Percentiles rank a stretch among this genome's conserved stretches.
Conservation (phyloP, 768 basidiomycete genomes). For the Psilocybe sp. region DNA sequence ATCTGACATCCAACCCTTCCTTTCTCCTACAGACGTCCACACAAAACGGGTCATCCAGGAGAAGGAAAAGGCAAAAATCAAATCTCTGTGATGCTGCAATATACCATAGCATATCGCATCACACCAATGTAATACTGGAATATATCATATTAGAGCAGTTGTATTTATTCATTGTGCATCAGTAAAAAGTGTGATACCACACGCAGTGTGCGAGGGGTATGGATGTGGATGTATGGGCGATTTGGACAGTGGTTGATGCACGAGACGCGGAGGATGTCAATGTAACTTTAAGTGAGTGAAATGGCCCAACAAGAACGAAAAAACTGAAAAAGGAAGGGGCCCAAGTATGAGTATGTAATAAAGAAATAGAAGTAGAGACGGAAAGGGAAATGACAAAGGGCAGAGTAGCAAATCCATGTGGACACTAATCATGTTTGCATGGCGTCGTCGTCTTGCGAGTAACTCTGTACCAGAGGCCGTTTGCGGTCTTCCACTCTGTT, state of each 20-base stretch:
- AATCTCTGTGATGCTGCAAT: conserved; percentile 55
- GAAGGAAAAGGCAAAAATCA: conserved; percentile 82
- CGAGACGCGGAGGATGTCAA: background rate
- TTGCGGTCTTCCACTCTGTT: conserved; percentile 46
- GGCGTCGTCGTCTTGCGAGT: conserved; percentile 37
- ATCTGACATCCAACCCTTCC: background rate
- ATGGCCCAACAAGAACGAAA: background rate
- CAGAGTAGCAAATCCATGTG: conserved; percentile 2
- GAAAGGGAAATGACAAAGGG: conserved; percentile 1
- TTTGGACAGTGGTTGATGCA: too few relatives aligned
- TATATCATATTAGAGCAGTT: background rate
- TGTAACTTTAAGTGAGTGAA: background rate
- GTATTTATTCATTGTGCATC: too few relatives aligned
- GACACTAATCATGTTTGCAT: conserved; percentile 42
- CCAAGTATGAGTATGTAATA: conserved; percentile 4
- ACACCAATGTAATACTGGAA: conserved; percentile 9
- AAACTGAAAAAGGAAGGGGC: too few relatives aligned
- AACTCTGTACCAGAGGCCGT: conserved; percentile 37
- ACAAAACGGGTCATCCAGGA: conserved; percentile 78
- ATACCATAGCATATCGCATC: conserved; percentile 14
- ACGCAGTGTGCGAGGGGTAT: too few relatives aligned
- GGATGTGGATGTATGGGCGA: too few relatives aligned
- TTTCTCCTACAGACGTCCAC: conserved; percentile 60
- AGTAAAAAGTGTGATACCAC: too few relatives aligned
- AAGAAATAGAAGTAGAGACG: conserved; percentile 5